Evolutionary conservation across 1,284 basidiomycete species (phyloP).

Genomic region (Singerocomus rubriflavus): DNA sequence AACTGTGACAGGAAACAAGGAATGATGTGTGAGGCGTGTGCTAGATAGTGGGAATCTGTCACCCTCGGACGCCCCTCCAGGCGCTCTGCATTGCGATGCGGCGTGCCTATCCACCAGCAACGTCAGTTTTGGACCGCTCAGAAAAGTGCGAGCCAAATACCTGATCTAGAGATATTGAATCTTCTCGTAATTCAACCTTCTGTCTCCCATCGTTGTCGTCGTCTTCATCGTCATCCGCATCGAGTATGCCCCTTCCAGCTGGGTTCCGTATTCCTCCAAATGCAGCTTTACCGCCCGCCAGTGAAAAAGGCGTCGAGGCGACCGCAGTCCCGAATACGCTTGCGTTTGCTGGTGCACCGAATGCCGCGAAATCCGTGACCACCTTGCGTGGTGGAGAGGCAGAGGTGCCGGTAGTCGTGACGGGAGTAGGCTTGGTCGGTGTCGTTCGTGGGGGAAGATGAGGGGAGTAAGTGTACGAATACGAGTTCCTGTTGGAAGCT

Average conservation of each 20-base stretch:
- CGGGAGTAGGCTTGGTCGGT: conserved; percentile 34
- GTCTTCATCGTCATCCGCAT: conserved; percentile 65
- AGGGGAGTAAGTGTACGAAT: conserved; percentile 37
- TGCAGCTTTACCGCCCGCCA: conserved; percentile 76
- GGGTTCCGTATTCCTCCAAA: conserved; percentile 67
- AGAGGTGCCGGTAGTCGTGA: conserved; percentile 38
- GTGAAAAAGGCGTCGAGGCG: conserved; percentile 70
- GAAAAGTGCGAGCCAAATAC: conserved; percentile 39
- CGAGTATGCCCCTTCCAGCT: conserved; percentile 38
- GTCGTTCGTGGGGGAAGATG: conserved; percentile 51
- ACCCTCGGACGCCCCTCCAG: conserved; percentile 59
- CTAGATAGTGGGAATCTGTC: conserved; percentile 15
- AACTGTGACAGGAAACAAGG: conserved; percentile 7
- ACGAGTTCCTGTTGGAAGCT: conserved; percentile 47
- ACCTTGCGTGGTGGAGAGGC: conserved; percentile 78
- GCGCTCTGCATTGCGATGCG: conserved; percentile 75
- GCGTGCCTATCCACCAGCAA: conserved; percentile 45
- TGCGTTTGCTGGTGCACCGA: conserved; percentile 71
- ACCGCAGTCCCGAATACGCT: conserved; percentile 83
- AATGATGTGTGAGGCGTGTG: conserved; percentile 2
- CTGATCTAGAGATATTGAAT: conserved; percentile 86
- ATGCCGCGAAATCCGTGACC: conserved; percentile 85
- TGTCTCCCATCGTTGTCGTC: conserved; percentile 65
- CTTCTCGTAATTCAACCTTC: conserved; percentile 71
- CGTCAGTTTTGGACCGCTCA: conserved; percentile 8